Evolutionary conservation across 768 basidiomycete species (phyloP).

Genomic region (Mycena polygramma): DNA sequence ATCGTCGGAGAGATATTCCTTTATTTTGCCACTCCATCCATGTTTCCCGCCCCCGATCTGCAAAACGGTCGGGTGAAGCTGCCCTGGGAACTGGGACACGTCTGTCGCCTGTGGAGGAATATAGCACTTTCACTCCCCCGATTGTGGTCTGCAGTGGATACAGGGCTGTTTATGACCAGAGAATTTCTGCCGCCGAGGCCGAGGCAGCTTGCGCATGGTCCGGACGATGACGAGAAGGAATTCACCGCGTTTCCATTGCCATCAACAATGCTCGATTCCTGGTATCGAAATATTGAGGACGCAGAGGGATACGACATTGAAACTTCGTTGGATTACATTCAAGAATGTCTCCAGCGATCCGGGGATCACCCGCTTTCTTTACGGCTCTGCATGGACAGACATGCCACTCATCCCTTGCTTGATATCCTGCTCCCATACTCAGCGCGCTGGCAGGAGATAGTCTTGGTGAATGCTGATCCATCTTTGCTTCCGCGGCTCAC

Average conservation of each 20-base stretch:
- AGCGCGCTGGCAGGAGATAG: slow-evolving; percentile 5
- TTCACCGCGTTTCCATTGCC: background rate
- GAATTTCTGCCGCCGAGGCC: too few species aligned
- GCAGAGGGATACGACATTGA: slow-evolving; percentile 10
- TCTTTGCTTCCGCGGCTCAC: background rate
- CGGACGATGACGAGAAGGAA: background rate
- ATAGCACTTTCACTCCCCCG: slow-evolving; percentile 7
- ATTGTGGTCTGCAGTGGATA: slow-evolving; percentile 21
- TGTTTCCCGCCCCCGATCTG: background rate
- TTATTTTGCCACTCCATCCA: slow-evolving; percentile 20
- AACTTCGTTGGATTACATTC: slow-evolving; percentile 8
- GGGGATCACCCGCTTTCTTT: slow-evolving; percentile 16
- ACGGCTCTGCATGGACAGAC: background rate
- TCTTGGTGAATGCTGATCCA: background rate
- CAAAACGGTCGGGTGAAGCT: background rate
- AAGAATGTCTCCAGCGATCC: slow-evolving; percentile 7
- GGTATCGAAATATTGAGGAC: background rate
- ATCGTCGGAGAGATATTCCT: slow-evolving; percentile 25
- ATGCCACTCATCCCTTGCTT: background rate
- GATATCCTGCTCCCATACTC: slow-evolving; percentile 10
- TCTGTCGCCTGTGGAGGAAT: slow-evolving; percentile 15
- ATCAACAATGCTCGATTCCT: too few species aligned
- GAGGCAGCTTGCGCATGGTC: background rate
- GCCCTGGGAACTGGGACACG: slow-evolving; percentile 16
- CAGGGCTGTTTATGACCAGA: background rate